Evolutionary conservation across 129 eudicot species (phyloP).

Genomic region (Kitagawia praeruptora): DNA sequence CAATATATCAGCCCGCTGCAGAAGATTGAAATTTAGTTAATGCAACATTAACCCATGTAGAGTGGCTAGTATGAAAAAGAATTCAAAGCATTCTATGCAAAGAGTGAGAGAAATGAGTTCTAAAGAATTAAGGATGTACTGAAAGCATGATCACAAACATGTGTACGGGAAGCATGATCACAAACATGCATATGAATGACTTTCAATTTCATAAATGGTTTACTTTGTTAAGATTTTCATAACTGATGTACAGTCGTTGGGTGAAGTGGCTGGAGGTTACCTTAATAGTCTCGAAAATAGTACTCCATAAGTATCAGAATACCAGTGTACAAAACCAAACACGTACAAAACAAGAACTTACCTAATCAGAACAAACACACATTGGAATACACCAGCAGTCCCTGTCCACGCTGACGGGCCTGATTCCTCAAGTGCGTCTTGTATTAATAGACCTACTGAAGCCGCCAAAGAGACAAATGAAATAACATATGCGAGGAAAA

Average conservation of each 20-base stretch:
- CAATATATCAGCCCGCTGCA: slow-evolving; percentile 7
- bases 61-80: not conserved
- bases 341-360: slow-evolving; percentile 3
- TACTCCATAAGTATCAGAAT: not conserved
- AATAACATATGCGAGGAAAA: slow-evolving; percentile 85
- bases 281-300: not conserved
- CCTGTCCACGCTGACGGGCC: slow-evolving; percentile 98
- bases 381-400: slow-evolving; percentile 90
- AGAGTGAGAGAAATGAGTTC: not conserved
- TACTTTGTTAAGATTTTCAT: not conserved
- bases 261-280: not conserved
- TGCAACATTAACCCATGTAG: not conserved
- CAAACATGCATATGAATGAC: not conserved
- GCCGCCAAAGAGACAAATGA: slow-evolving; percentile 96
- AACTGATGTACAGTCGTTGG: not conserved
- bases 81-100: not conserved
- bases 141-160: not conserved
- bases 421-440: slow-evolving; percentile 70
- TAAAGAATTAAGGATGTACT: not conserved
- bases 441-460: slow-evolving; percentile 83
- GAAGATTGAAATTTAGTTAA: not conserved
- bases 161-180: too few species aligned
- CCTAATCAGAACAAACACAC: slow-evolving; percentile 91
- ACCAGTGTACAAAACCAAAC: not conserved
- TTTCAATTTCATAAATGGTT: not conserved